phyloP scores from a whole-genome alignment of 176 grass and related monocot species.

The Zizania latifolia region DNA sequence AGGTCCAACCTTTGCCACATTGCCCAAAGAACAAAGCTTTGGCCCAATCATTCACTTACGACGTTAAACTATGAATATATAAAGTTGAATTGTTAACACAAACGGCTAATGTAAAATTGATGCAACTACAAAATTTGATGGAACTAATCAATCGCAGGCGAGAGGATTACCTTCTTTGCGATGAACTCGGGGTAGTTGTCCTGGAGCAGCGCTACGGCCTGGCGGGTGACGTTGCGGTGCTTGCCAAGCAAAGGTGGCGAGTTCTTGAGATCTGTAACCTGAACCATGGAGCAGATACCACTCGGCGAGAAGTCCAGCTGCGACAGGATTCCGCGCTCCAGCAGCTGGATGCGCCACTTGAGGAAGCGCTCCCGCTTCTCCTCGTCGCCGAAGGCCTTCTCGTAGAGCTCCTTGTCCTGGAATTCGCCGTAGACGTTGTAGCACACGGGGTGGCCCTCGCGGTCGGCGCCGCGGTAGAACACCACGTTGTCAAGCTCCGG shows the following conservation, averaged over 20 bases:
- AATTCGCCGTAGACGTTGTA: slow-evolving; percentile 96
- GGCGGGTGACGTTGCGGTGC: slow-evolving; percentile 78
- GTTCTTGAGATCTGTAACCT: slow-evolving; percentile 97
- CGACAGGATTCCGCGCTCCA: slow-evolving; percentile 77
- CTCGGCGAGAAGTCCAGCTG: slow-evolving; percentile 74
- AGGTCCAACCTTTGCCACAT: slow-evolving; percentile 28
- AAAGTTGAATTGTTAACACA: neutral
- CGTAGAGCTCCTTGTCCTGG: slow-evolving; percentile 95
- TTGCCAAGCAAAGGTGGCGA: slow-evolving; percentile 85
- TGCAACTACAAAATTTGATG: neutral
- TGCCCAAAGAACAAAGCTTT: slow-evolving; percentile 23
- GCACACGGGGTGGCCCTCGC: slow-evolving; percentile 82
- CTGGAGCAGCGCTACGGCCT: slow-evolving; percentile 79
- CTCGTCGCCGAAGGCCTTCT: slow-evolving; percentile 89
- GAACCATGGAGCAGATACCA: slow-evolving; percentile 86
- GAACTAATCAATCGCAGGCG: neutral
- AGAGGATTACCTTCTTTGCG: slow-evolving; percentile 76
- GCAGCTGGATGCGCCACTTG: slow-evolving; percentile 96
- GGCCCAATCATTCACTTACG: slow-evolving; percentile 22
- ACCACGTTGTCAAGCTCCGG: slow-evolving; percentile 77
- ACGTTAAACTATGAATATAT: slow-evolving; percentile 16
- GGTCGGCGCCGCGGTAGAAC: slow-evolving; percentile 65
- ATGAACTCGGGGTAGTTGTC: slow-evolving; percentile 99
- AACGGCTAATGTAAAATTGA: neutral
- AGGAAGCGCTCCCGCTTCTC: slow-evolving; percentile 91